Base-by-base conservation (phyloP, 345 rosid genomes). In the Mercurialis annua region DNA sequence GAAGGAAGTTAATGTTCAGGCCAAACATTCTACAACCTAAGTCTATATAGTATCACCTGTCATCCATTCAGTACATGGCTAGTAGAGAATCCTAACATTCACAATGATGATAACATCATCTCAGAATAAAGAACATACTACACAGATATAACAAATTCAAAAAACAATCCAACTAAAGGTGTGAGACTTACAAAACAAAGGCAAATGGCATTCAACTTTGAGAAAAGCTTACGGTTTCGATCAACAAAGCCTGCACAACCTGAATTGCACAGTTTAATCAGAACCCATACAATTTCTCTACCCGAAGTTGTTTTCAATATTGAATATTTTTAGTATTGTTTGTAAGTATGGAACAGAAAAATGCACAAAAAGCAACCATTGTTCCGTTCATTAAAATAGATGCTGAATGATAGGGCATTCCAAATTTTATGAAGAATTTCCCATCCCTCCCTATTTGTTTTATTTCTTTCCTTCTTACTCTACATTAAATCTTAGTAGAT, bases 231-330 rank as follows among this genome's bases (percentile, higher is more conserved):
- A 63, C 84, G 92, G 53, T 88, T 92, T 55, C 62, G 75, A 82
- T 90, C 98, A 53, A 88, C 90, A 78, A 78, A 84, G 68, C 77
- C 81, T 65, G 81, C 83, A 59, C 87, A 68, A 48, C 90, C 98
- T 90, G 93, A 63, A 76, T 77, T 43, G 49, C 57, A 64, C 44
- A 30, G 53, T 69, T 65, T 56, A 58, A 58, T 55, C 62, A 59
- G 36, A 50, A 38, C 33, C 54, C 53, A 36, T 8, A 29, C n/a
- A 23, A 8, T 18, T 18, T 29, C 60, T 64, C 21, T 6, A 51
- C 17, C n/a, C n/a, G n/a, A 74, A 67, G 29, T 17, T 20, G 52
- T 1, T 34, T 68, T 49, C 54, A 23, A 40, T 14, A 40, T 1
- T 40, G 12, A 40, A 40, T 40, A 40, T 40, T 40, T 40, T 14